phyloP scores from a whole-genome alignment of 306 rosid genomes.

The Trifolium dubium region DNA sequence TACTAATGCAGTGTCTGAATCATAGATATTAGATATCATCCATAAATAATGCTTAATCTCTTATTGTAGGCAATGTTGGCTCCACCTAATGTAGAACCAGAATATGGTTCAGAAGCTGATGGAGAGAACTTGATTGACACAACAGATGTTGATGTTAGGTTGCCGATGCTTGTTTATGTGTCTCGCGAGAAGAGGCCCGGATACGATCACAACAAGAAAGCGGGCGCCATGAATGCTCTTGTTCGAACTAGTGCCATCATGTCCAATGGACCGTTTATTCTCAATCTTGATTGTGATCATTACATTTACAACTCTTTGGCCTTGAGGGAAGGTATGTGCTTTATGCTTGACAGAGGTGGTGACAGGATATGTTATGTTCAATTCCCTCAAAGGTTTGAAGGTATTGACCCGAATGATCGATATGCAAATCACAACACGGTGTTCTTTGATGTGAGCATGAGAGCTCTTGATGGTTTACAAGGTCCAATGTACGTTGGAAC shows the following conservation, averaged over 20 bases:
- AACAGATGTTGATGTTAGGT: conserved; percentile 67
- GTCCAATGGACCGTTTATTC: conserved; percentile 90
- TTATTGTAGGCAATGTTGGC: conserved; percentile 79
- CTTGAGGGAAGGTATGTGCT: conserved; percentile 90
- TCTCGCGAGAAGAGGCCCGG: conserved; percentile 87
- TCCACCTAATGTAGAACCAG: conserved; percentile 77
- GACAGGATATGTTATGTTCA: conserved; percentile 86
- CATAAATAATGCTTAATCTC: background rate
- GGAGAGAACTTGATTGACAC: conserved; percentile 74
- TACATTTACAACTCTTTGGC: conserved; percentile 80
- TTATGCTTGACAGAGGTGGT: conserved; percentile 90
- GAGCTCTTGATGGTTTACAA: conserved; percentile 90
- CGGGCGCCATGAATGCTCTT: conserved; percentile 91
- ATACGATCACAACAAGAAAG: conserved; percentile 89
- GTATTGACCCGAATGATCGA: conserved; percentile 79
- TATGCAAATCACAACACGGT: conserved; percentile 90
- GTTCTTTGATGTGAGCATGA: conserved; percentile 86
- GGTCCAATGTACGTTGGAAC: conserved; percentile 95
- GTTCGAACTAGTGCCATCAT: conserved; percentile 86
- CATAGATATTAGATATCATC: background rate
- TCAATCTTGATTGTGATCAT: conserved; percentile 90
- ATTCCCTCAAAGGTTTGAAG: conserved; percentile 90
- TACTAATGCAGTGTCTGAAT: conserved; percentile 4
- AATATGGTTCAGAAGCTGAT: conserved; percentile 68
- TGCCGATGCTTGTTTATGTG: conserved; percentile 85